phyloP scores from a whole-genome alignment of 73 alveolate genomes.

The Urostyla sp. region DNA sequence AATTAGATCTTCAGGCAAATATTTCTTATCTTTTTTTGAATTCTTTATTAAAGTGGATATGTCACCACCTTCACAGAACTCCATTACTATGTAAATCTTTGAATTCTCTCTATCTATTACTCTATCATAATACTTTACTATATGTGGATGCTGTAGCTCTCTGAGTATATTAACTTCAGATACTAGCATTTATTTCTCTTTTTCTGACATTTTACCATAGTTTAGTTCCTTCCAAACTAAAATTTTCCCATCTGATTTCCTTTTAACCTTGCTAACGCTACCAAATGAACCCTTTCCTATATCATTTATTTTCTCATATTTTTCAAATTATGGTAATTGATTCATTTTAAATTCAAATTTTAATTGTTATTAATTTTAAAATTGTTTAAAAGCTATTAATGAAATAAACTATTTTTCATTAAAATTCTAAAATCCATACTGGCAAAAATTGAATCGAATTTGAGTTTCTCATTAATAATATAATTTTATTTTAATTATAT shows the following conservation, averaged over 20 bases:
- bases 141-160: conserved; percentile 94
- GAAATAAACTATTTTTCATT: too few relatives aligned
- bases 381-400: too few relatives aligned
- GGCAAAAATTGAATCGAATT: conserved; percentile 32
- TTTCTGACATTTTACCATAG: conserved; percentile 94
- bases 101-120: conserved; percentile 86
- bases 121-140: conserved; percentile 94
- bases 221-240: conserved; percentile 96
- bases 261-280: conserved; percentile 83
- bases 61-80: conserved; percentile 96
- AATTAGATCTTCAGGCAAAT: conserved; percentile 90
- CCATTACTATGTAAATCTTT: conserved; percentile 93
- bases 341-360: not conserved
- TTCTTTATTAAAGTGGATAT: conserved; percentile 88
- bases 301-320: conserved; percentile 77
- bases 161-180: conserved; percentile 93
- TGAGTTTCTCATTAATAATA: conserved; percentile 20
- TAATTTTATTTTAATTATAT: not conserved
- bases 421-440: too few relatives aligned
- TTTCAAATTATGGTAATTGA: conserved; percentile 70
- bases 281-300: conserved; percentile 92
- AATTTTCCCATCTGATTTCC: conserved; percentile 88
- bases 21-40: conserved; percentile 87
- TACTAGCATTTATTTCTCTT: conserved; percentile 91
- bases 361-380: too few relatives aligned